These are phyloP conservation scores for Globisporangium radiosum DNA, from an alignment of 352 stramenopile genomes.

Conservation along the genomic window DNA sequence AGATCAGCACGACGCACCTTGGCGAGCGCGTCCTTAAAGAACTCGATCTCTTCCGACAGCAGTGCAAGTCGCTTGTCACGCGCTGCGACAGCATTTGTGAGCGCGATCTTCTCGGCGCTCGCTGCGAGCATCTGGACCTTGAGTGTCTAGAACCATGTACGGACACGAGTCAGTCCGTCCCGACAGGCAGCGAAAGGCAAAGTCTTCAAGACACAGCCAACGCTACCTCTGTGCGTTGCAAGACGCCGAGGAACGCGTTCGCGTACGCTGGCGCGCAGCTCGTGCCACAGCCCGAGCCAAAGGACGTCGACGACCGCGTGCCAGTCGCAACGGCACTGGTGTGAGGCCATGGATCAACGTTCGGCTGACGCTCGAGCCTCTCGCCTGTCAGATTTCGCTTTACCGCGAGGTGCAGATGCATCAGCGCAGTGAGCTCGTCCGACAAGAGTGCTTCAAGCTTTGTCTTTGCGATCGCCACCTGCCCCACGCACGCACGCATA, in stretches of 20 bases:
- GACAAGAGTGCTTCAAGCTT: slow-evolving; percentile 28
- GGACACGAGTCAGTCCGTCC: not conserved
- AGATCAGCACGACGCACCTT: slow-evolving; percentile 14
- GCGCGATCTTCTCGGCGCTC: slow-evolving; percentile 28
- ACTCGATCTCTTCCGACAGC: slow-evolving; percentile 39
- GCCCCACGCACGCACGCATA: not conserved
- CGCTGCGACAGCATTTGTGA: slow-evolving; percentile 21
- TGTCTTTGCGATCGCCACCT: slow-evolving; percentile 26
- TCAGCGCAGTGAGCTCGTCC: slow-evolving; percentile 19
- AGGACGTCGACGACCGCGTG: slow-evolving; percentile 2
- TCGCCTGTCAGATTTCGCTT: not conserved
- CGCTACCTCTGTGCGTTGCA: slow-evolving; percentile 43
- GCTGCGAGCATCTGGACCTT: slow-evolving; percentile 28
- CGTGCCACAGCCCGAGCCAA: slow-evolving; percentile 32
- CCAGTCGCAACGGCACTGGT: not conserved
- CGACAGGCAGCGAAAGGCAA: not conserved
- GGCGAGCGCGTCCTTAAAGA: slow-evolving; percentile 59
- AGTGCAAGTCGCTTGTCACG: slow-evolving; percentile 25
- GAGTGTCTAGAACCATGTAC: slow-evolving; percentile 20
- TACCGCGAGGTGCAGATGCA: slow-evolving; percentile 17
- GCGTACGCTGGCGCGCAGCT: slow-evolving; percentile 39
- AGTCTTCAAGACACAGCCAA: not conserved
- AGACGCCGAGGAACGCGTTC: slow-evolving; percentile 30
- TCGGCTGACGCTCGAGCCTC: no score
- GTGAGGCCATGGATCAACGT: not conserved